phyloP scores from a whole-genome alignment of 2,329 filamentous ascomycete species.

The Lachnellula occidentalis region DNA sequence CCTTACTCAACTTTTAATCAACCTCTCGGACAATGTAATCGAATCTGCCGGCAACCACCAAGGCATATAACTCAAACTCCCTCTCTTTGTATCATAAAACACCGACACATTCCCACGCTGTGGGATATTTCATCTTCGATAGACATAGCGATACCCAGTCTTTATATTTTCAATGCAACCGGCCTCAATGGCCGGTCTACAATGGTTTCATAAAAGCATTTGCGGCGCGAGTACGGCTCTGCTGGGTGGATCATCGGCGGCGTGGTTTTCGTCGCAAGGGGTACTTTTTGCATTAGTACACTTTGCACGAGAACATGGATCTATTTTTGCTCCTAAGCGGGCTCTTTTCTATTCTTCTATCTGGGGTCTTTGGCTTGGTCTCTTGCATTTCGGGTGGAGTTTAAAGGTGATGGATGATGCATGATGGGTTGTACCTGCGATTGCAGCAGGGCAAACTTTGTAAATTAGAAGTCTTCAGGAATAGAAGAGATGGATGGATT shows the following conservation, averaged over 20 bases:
- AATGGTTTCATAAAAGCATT: conserved; percentile 27
- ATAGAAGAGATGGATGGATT: conserved; percentile 17
- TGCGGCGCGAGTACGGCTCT: conserved; percentile 17
- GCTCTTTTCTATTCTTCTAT: conserved; percentile 24
- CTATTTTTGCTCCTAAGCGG: conserved; percentile 12
- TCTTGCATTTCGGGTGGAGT: conserved; percentile 25
- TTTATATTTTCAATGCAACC: conserved; percentile 24
- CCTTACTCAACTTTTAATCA: conserved; percentile 93
- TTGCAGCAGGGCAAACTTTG: conserved; percentile 14
- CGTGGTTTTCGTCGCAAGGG: conserved; percentile 5
- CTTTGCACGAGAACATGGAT: conserved; percentile 9
- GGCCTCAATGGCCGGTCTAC: conserved; percentile 22
- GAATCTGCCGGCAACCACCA: conserved; percentile 30
- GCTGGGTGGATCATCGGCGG: conserved; percentile 17
- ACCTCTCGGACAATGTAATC: conserved; percentile 83
- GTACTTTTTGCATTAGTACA: conserved; percentile 1
- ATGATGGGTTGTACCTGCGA: conserved; percentile 5
- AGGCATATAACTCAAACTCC: conserved; percentile 23
- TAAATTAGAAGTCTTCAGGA: conserved; percentile 26
- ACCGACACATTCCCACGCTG: conserved; percentile 21
- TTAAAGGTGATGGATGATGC: conserved; percentile 12
- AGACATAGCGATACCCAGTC: conserved; percentile 32
- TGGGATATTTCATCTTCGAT: conserved; percentile 30
- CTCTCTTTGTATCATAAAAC: conserved; percentile 28
- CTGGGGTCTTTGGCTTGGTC: conserved; percentile 23